Base-by-base conservation (phyloP, 441 rosid species). In the Dalechampia spathulata region DNA sequence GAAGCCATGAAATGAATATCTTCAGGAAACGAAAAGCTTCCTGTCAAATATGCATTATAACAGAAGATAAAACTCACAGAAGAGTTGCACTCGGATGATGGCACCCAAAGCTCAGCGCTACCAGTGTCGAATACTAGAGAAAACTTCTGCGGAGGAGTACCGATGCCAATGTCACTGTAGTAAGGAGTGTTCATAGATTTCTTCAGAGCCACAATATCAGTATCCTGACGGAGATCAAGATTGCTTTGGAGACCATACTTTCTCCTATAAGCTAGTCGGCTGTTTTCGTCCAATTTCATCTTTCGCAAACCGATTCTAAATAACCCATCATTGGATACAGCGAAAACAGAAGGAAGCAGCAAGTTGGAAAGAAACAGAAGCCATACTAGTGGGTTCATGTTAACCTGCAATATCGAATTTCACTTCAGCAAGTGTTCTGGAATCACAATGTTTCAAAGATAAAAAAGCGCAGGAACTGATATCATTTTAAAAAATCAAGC, bases 101-200 rank as follows among this genome's bases (percentile, higher is more conserved):
- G 95, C 52, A 86, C 87, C 96, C 95, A 88, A 63, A 88, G 65
- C 64, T 88, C 83, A 59, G 96, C 77, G 66, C 91, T 88, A 41
- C 95, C 89, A 4, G 96, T 88, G 73, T 88, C 96, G 60, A 88
- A 88, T 21, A 88, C 77, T 62, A 85, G 94, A 1, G 86, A 77
- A 60, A 88, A 85, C 40, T 78, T 85, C 62, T 88, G 94, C 13
- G 87, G 73, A 38, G 96, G 96, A 40, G 82, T 78, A 19, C 96
- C 94, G 27, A 85, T 53, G 45, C 79, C 82, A 61, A 88, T 80
- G 72, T 83, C 91, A 48, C 94, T 91, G 62, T 76, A 85, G 61
- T 88, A 88, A 64, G 81, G 96, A 72, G 91, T 87, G 58, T 85
- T 87, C 83, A 88, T 46, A 68, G 83, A 85, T 52, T 88, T 88